Evolutionary conservation across 176 grass and related monocot species (phyloP).

Genomic region (Musa acuminata): DNA sequence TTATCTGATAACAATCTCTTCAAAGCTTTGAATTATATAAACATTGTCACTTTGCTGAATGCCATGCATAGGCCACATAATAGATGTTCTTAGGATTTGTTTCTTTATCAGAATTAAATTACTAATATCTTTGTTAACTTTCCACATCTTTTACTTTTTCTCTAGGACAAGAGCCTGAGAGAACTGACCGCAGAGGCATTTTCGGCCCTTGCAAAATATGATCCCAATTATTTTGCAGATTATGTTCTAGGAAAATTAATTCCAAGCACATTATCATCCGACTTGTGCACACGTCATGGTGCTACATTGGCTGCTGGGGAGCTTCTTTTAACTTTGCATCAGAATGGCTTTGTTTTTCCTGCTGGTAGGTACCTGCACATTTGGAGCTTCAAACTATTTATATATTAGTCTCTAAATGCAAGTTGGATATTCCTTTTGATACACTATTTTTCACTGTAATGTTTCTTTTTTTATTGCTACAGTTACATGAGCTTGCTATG

Average conservation of each 20-base stretch:
- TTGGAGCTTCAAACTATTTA: background rate
- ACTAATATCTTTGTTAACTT: background rate
- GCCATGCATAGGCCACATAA: background rate
- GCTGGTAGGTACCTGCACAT: slow-evolving; percentile 25
- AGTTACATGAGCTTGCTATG: background rate
- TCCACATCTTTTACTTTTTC: too few species aligned
- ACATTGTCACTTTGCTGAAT: background rate
- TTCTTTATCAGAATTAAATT: background rate
- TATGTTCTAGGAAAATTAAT: slow-evolving; percentile 70
- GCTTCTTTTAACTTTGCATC: slow-evolving; percentile 59
- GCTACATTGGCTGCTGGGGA: slow-evolving; percentile 80
- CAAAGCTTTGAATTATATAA: background rate
- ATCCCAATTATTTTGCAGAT: slow-evolving; percentile 56
- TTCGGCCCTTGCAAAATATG: slow-evolving; percentile 77
- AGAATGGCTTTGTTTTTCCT: slow-evolving; percentile 55
- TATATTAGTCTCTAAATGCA: background rate
- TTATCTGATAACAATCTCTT: background rate
- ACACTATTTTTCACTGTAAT: slow-evolving; percentile 1
- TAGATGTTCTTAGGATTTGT: background rate
- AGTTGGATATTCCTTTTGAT: background rate
- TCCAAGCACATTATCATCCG: slow-evolving; percentile 74
- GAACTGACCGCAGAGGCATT: slow-evolving; percentile 77
- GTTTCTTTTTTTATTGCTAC: background rate
- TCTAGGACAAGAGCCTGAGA: slow-evolving; percentile 73
- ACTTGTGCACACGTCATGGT: slow-evolving; percentile 94